Percentiles rank a stretch among this genome's conserved stretches.
Evolutionary conservation across 257 asterid species (phyloP).

Genomic region (Solanum ahanhuiri): DNA sequence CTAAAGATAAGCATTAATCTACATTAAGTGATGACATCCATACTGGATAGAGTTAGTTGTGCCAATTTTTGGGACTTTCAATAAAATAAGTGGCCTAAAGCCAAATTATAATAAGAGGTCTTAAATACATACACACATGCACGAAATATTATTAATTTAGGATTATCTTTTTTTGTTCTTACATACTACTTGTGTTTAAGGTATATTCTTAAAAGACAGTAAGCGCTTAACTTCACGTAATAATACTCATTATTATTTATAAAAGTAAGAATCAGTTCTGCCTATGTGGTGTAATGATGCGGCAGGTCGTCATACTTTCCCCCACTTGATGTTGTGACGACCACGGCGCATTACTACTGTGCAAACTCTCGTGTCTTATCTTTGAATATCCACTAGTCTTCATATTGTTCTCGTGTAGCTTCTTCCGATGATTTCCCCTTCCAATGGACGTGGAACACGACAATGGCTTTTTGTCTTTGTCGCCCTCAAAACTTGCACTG

Average conservation of each 20-base stretch:
- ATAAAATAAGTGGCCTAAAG: not conserved
- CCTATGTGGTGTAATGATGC: not conserved
- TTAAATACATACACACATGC: not conserved
- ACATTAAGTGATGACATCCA: not conserved
- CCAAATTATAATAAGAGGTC: not conserved
- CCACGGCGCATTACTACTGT: not conserved
- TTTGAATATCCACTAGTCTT: not conserved
- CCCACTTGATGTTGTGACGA: not conserved
- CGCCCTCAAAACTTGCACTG: not conserved
- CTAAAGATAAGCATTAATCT: not conserved
- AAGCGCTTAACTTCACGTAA: no score
- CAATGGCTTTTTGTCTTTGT: not conserved
- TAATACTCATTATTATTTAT: no score
- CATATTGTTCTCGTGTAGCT: not conserved
- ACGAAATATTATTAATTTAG: no score
- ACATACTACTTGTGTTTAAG: not conserved
- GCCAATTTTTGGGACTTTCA: not conserved
- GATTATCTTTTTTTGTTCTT: not conserved
- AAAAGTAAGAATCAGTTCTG: not conserved
- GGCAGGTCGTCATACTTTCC: not conserved
- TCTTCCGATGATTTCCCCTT: not conserved
- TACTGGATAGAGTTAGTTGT: not conserved
- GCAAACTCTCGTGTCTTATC: not conserved
- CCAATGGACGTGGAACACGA: not conserved
- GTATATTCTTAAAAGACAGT: no score